phyloP scores from a whole-genome alignment of 2,329 filamentous ascomycete genomes.

The Colletotrichum liriopes region DNA sequence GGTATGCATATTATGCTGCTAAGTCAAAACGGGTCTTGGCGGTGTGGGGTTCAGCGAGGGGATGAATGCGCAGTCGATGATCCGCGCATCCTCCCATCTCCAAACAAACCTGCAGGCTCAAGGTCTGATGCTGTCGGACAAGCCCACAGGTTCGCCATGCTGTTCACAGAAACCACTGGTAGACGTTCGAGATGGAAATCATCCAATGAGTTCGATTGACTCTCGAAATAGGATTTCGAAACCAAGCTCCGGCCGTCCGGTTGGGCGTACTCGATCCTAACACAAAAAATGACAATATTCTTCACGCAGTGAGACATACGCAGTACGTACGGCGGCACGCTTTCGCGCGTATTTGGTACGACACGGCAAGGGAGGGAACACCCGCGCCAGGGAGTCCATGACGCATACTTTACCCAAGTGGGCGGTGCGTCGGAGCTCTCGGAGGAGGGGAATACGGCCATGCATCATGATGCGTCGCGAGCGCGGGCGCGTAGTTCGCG shows the following conservation, averaged over 20 bases:
- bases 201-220: neutral
- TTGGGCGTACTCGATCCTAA: neutral
- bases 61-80: constrained; percentile 4
- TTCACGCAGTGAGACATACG: constrained; percentile 17
- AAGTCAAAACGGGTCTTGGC: neutral
- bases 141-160: constrained; percentile 1
- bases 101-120: constrained; percentile 1
- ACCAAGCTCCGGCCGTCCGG: neutral
- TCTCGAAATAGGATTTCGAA: neutral
- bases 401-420: constrained; percentile 35
- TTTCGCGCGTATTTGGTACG: constrained; percentile 8
- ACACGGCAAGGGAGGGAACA: neutral
- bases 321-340: neutral
- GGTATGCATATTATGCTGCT: neutral
- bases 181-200: neutral
- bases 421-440: constrained; percentile 28
- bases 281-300: constrained; percentile 8
- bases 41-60: neutral
- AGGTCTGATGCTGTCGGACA: neutral
- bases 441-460: neutral
- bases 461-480: constrained; percentile 11
- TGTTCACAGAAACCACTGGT: no score
- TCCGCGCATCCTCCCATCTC: constrained; percentile 20
- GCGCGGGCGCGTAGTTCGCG: neutral
- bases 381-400: constrained; percentile 27